These are phyloP conservation scores for Cutaneotrichosporon cutaneum DNA, from an alignment of 1,284 basidiomycete genomes.

Conservation along the genomic window DNA sequence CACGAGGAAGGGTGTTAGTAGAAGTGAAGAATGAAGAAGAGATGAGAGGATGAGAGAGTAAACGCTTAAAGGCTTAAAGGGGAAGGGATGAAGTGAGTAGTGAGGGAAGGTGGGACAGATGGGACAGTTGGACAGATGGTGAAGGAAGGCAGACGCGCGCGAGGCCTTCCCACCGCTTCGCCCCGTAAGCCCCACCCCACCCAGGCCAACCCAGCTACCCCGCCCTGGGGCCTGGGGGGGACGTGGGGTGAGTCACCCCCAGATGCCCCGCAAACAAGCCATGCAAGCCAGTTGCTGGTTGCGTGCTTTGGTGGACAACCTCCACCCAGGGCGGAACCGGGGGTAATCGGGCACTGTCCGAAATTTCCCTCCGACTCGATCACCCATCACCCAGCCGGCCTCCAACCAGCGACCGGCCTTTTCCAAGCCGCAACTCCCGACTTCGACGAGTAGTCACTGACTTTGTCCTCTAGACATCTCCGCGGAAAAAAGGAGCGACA, in stretches of 20 bases:
- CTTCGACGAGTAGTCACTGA: neutral
- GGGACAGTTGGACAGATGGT: no score
- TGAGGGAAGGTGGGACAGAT: neutral
- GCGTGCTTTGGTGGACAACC: neutral
- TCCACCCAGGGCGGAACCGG: no score
- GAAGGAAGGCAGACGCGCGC: neutral
- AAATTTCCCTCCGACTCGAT: neutral
- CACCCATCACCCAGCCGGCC: conserved; percentile 36
- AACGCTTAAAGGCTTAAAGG: neutral
- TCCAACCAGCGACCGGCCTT: conserved; percentile 6
- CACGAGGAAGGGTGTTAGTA: conserved; percentile 12
- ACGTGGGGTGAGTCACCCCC: neutral
- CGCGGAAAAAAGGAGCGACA: neutral
- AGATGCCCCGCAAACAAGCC: neutral
- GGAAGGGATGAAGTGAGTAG: neutral
- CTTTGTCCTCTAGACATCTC: conserved; percentile 1
- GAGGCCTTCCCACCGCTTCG: neutral
- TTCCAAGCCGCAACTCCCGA: neutral
- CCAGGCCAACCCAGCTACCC: no score
- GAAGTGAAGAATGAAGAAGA: neutral
- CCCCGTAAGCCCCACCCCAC: no score
- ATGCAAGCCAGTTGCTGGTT: neutral
- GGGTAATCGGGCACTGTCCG: neutral
- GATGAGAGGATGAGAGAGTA: neutral
- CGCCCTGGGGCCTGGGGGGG: no score